A percentile compares a stretch with the other conserved stretches of the same genome.
phyloP scores from a whole-genome alignment of 768 basidiomycete genomes.

The Leccinum barrowsii region DNA sequence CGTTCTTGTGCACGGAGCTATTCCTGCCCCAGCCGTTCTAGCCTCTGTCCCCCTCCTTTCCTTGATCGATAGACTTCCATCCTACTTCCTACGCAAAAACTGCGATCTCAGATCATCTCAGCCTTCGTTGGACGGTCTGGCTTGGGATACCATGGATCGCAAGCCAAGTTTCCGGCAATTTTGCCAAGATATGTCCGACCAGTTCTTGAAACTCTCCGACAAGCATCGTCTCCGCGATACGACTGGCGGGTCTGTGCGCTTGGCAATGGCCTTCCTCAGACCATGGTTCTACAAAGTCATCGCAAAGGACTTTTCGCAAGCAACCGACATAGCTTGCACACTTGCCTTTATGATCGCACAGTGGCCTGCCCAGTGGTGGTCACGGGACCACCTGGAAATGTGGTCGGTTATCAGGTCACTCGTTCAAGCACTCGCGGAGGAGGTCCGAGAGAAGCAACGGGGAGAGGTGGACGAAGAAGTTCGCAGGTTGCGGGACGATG shows the following conservation, averaged over 20 bases:
- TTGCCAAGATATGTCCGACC: conserved; percentile 64
- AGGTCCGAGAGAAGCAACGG: conserved; percentile 51
- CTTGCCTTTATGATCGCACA: conserved; percentile 51
- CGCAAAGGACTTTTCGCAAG: conserved; percentile 35
- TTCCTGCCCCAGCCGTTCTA: conserved; percentile 63
- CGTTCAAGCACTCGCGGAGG: conserved; percentile 60
- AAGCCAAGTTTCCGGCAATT: conserved; percentile 66
- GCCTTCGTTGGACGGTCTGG: conserved; percentile 35
- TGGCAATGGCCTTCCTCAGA: conserved; percentile 64
- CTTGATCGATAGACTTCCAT: conserved; percentile 64
- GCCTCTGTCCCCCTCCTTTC: conserved; percentile 66
- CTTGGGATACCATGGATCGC: conserved; percentile 57
- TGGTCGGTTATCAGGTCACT: conserved; percentile 56
- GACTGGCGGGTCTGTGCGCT: conserved; percentile 62
- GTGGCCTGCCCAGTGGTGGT: conserved; percentile 72
- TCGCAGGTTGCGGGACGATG: conserved; percentile 44
- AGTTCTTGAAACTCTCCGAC: conserved; percentile 52
- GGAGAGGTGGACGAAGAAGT: conserved; percentile 45
- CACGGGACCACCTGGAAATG: conserved; percentile 59
- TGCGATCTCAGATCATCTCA: conserved; percentile 27
- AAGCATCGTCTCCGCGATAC: conserved; percentile 63
- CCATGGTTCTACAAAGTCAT: conserved; percentile 64
- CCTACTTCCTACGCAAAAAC: conserved; percentile 54
- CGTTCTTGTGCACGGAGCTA: conserved; percentile 66
- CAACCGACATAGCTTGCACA: conserved; percentile 36